phyloP scores from a whole-genome alignment of 345 rosid species.

The Carallia pectinifolia region DNA sequence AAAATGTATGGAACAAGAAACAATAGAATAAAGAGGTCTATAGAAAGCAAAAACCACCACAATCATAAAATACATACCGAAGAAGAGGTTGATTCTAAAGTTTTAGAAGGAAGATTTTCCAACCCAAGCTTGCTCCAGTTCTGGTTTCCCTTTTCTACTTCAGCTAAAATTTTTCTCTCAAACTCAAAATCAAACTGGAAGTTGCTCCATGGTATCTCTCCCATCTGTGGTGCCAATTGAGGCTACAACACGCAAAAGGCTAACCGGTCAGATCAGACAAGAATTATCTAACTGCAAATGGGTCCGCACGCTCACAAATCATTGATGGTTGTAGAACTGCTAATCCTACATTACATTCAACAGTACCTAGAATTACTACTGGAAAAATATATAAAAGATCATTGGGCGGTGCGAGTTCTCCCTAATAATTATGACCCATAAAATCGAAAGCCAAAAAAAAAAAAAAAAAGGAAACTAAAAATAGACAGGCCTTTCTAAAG shows the following conservation, averaged over 20 bases:
- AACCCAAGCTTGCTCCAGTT: constrained; percentile 71
- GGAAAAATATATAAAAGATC: constrained; percentile 4
- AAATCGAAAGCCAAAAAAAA: too few relatives aligned
- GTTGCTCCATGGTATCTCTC: constrained; percentile 71
- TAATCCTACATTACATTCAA: constrained; percentile 7
- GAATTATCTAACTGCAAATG: background rate
- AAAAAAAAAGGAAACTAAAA: too few relatives aligned
- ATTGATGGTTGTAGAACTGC: constrained; percentile 2
- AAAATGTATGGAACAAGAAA: too few relatives aligned
- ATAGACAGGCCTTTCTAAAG: too few relatives aligned
- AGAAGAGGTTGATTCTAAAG: constrained; percentile 43
- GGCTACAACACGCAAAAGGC: constrained; percentile 50
- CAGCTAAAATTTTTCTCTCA: constrained; percentile 66
- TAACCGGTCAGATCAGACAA: background rate
- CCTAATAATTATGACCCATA: background rate
- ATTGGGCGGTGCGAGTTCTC: background rate
- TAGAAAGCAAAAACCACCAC: background rate
- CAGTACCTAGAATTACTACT: background rate
- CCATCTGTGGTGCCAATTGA: constrained; percentile 47
- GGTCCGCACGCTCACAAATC: background rate
- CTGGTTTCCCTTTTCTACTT: constrained; percentile 62
- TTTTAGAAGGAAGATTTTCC: constrained; percentile 55
- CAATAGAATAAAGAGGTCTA: background rate
- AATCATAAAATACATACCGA: constrained; percentile 31
- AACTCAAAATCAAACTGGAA: constrained; percentile 76